Percentiles rank a stretch among this genome's conserved stretches.
Conservation (phyloP, 768 basidiomycete species). For the Russula sp. region DNA sequence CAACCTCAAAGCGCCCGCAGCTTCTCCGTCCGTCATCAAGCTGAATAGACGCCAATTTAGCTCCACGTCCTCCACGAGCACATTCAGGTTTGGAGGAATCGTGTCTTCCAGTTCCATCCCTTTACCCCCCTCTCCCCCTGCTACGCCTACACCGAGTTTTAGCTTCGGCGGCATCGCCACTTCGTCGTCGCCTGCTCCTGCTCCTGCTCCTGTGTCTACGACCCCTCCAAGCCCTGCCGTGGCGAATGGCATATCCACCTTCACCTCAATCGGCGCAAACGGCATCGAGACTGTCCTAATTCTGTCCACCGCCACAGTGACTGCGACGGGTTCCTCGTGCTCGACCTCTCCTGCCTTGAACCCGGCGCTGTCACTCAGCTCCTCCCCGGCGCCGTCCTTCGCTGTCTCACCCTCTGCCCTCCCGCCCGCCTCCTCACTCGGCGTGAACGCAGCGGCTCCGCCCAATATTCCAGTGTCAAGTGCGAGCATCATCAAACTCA, state of each 20-base stretch:
- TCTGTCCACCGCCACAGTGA: not conserved
- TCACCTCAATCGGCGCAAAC: slow-evolving; percentile 9
- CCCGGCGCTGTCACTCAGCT: not conserved
- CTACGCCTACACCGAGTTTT: not conserved
- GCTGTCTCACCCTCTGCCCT: not conserved
- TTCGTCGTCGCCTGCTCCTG: not conserved
- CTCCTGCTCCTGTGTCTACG: not conserved
- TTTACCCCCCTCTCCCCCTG: not conserved
- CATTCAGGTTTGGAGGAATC: slow-evolving; percentile 14
- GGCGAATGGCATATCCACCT: not conserved
- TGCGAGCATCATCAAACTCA: not conserved
- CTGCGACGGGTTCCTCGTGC: not conserved
- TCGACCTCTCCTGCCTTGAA: not conserved
- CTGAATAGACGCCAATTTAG: slow-evolving; percentile 16
- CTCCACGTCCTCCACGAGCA: not conserved
- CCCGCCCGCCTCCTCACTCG: not conserved
- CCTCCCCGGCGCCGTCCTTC: not conserved
- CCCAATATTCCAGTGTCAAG: not conserved
- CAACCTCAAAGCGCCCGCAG: not conserved
- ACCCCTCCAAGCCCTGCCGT: not conserved
- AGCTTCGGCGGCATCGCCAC: not conserved
- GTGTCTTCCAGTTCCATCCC: not conserved
- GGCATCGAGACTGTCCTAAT: slow-evolving; percentile 11
- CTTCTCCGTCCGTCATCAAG: slow-evolving; percentile 5
- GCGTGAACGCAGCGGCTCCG: not conserved